phyloP scores from a whole-genome alignment of 2,329 filamentous ascomycete species.

The Fusarium fujikuroi region DNA sequence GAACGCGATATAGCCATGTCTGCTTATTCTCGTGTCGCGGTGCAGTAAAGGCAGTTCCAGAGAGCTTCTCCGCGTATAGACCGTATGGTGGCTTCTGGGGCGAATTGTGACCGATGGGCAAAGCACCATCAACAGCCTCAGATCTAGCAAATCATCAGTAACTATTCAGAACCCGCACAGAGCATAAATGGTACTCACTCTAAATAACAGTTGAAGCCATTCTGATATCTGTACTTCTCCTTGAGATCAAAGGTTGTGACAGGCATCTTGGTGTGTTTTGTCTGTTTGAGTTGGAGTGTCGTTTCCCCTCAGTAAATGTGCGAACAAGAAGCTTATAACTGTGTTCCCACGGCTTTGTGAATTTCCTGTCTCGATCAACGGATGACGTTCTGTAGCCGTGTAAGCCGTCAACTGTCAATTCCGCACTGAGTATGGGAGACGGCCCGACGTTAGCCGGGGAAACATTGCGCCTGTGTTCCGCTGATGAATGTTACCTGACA shows the following conservation, averaged over 20 bases:
- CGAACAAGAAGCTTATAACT: constrained; percentile 39
- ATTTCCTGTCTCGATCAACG: constrained; percentile 20
- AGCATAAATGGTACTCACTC: constrained; percentile 64
- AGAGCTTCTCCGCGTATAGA: constrained; percentile 84
- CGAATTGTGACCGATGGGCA: constrained; percentile 81
- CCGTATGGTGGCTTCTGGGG: constrained; percentile 83
- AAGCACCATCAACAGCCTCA: constrained; percentile 78
- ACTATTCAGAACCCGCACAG: accelerated
- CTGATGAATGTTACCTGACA: constrained; percentile 11
- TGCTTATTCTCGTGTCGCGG: constrained; percentile 76
- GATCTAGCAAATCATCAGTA: constrained; percentile 60
- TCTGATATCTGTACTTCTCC: constrained; percentile 78
- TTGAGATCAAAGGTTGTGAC: constrained; percentile 59
- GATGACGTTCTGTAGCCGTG: constrained; percentile 38
- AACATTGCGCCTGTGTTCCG: constrained; percentile 39
- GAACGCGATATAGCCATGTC: constrained; percentile 77
- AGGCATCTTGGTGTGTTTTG: constrained; percentile 55
- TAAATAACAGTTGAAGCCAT: constrained; percentile 80
- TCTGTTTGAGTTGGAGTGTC: background rate
- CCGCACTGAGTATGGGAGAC: constrained; percentile 39
- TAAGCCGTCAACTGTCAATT: constrained; percentile 40
- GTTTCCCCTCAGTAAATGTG: constrained; percentile 6
- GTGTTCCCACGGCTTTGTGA: constrained; percentile 19
- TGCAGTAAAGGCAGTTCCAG: constrained; percentile 77
- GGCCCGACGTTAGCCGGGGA: constrained; percentile 46